Base-by-base conservation (phyloP, 148 eudicot species). In the Mesembryanthemum crystallinum region DNA sequence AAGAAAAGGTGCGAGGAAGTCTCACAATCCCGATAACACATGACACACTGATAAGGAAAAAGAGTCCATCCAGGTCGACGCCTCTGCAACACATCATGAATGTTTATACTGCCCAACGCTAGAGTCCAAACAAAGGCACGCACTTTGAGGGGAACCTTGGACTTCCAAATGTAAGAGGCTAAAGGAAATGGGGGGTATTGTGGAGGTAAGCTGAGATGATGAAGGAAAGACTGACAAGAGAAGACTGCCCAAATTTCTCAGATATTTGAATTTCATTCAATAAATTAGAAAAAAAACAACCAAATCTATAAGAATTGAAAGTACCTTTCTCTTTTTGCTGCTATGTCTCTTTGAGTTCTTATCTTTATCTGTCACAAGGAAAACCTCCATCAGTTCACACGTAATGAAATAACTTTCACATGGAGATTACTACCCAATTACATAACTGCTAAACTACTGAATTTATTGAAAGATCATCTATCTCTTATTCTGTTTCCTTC, bases 321-420 rank as follows among this genome's bases (percentile, higher is more conserved):
- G 30, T 81, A 95, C 96, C 99, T 95, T 95, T 85, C 92, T 90
- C 83, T 92, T 90, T 86, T 86, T 92, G 91, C 92, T 90, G 76
- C 90, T 81, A 66, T 83, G 96, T 83, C 83, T 92, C 79, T 88
- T 92, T 66, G 86, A 79, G 80, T 83, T 88, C 87, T 88, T 95
- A 62, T 95, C 94, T 86, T 87, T 94, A 69, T 92, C 99, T 95
- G 94, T 83, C 82, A 65, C 70, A 54, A 78, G 75, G 47, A 60
- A 58, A n/a, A 71, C 6, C 39, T 1, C 55, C 23, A 33, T 51
- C 8, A 52, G 1, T 59, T 30, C 37, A 39, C 64, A 20, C 18
- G 45, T 64, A 27, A n/a, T 39, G 51, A 27, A 66, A 66, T 66
- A 23, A 67, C 30, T 43, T 24, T 54, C 15, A 57, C 28, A 25